Evolutionary conservation across 345 rosid species (phyloP).

Genomic region (Hypericum androsaemum): DNA sequence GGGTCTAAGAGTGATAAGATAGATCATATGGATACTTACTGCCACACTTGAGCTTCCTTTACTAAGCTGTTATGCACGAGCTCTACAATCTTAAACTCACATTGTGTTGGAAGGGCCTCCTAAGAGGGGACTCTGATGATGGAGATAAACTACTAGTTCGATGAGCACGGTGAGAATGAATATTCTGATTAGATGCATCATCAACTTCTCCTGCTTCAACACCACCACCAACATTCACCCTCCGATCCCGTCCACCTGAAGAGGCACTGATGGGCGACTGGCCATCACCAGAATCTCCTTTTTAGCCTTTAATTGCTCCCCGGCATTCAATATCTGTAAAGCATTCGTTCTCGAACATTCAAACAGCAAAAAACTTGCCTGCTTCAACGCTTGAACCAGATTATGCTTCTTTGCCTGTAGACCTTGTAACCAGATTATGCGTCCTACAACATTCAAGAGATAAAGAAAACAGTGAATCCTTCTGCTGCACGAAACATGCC

Average conservation of each 20-base stretch:
- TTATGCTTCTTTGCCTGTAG: conserved; percentile 80
- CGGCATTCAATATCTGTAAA: conserved; percentile 64
- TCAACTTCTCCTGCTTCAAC: conserved; percentile 68
- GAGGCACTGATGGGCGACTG: conserved; percentile 42
- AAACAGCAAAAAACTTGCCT: conserved; percentile 29
- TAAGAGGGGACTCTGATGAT: conserved; percentile 73
- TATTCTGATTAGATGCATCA: conserved; percentile 43
- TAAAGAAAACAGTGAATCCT: too few relatives aligned
- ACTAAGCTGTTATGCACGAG: too few relatives aligned
- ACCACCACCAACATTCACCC: conserved; percentile 45
- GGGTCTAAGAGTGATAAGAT: too few relatives aligned
- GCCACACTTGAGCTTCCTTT: too few relatives aligned
- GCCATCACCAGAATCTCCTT: conserved; percentile 23
- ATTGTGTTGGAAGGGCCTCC: conserved; percentile 58
- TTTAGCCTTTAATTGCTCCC: conserved; percentile 75
- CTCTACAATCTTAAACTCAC: conserved; percentile 26
- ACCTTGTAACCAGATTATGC: conserved; percentile 53
- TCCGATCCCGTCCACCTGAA: conserved; percentile 65
- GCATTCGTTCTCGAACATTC: neutral
- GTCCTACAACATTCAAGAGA: too few relatives aligned
- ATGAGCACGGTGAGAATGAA: conserved; percentile 40
- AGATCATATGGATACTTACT: too few relatives aligned
- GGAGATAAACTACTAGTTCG: conserved; percentile 81
- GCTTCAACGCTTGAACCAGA: conserved; percentile 83
- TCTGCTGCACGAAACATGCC: too few relatives aligned